A percentile compares a stretch with the other conserved stretches of the same genome.
These are phyloP conservation scores for Alternaria sp. DNA, from an alignment of 2,329 filamentous ascomycete species.

Conservation along the genomic window DNA sequence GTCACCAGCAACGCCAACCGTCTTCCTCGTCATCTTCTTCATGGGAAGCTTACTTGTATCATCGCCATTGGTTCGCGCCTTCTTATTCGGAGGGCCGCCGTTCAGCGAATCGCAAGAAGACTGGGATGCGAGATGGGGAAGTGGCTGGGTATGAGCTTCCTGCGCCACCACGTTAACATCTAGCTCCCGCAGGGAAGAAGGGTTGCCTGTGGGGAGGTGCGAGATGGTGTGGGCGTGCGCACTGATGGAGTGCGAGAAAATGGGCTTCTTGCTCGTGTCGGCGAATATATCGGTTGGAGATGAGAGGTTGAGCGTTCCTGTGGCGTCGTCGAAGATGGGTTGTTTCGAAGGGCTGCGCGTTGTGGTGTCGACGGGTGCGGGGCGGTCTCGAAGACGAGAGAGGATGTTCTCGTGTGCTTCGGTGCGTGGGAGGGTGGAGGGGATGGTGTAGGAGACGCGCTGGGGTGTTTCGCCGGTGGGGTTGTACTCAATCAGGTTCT, in stretches of 20 bases:
- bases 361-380: slow-evolving; percentile 34
- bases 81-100: slow-evolving; percentile 51
- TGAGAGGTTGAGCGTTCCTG: slow-evolving; percentile 45
- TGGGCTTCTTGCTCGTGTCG: slow-evolving; percentile 27
- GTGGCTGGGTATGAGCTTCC: slow-evolving; percentile 39
- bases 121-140: slow-evolving; percentile 39
- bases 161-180: slow-evolving; percentile 54
- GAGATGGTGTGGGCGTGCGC: slow-evolving; percentile 26
- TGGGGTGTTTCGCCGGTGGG: slow-evolving; percentile 87
- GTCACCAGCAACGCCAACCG: slow-evolving; percentile 48
- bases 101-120: slow-evolving; percentile 35
- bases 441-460: slow-evolving; percentile 81
- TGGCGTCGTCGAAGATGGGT: slow-evolving; percentile 60
- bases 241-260: slow-evolving; percentile 35
- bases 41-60: slow-evolving; percentile 51
- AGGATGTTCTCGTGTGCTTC: slow-evolving; percentile 65
- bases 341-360: slow-evolving; percentile 56
- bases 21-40: slow-evolving; percentile 52
- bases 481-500: slow-evolving; percentile 77
- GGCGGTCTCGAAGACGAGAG: slow-evolving; percentile 52
- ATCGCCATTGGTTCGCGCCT: slow-evolving; percentile 47
- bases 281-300: slow-evolving; percentile 38
- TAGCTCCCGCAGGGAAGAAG: slow-evolving; percentile 52
- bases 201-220: slow-evolving; percentile 28
- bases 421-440: slow-evolving; percentile 78